Percentiles rank a stretch among this genome's conserved stretches.
Evolutionary conservation across 2,329 filamentous ascomycete species (phyloP).

Genomic region (Colletotrichum higginsianum): DNA sequence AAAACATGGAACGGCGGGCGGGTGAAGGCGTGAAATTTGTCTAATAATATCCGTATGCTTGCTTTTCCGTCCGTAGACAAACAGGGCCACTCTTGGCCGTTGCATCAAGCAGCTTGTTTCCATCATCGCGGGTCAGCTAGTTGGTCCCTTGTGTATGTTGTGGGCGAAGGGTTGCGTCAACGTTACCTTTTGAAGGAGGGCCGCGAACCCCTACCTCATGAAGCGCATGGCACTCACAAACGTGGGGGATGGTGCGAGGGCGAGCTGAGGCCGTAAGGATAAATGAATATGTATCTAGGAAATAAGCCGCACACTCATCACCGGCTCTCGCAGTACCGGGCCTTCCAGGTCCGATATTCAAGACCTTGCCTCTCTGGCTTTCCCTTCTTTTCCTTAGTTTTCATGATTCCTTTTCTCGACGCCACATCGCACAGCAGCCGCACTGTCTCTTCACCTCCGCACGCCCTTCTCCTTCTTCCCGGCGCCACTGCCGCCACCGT

Average conservation of each 20-base stretch:
- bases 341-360: neutral
- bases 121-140: neutral
- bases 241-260: neutral
- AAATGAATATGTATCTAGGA: constrained; percentile 25
- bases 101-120: neutral
- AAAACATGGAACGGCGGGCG: neutral
- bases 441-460: constrained; percentile 49
- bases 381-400: neutral
- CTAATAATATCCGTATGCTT: constrained; percentile 15
- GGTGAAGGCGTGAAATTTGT: neutral
- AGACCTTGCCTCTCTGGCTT: neutral
- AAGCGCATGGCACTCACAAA: neutral
- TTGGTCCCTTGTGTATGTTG: neutral
- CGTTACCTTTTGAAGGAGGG: neutral
- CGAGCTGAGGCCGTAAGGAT: neutral
- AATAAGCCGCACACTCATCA: neutral
- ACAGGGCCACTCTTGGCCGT: neutral
- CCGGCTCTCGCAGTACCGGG: neutral
- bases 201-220: too few species aligned
- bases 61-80: neutral
- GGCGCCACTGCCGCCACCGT: constrained; percentile 45
- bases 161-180: neutral
- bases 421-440: neutral
- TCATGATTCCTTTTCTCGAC: neutral
- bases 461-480: constrained; percentile 60